These are phyloP conservation scores for Ceratobasidium sp. DNA, from an alignment of 1,284 basidiomycete species.

Conservation along the genomic window DNA sequence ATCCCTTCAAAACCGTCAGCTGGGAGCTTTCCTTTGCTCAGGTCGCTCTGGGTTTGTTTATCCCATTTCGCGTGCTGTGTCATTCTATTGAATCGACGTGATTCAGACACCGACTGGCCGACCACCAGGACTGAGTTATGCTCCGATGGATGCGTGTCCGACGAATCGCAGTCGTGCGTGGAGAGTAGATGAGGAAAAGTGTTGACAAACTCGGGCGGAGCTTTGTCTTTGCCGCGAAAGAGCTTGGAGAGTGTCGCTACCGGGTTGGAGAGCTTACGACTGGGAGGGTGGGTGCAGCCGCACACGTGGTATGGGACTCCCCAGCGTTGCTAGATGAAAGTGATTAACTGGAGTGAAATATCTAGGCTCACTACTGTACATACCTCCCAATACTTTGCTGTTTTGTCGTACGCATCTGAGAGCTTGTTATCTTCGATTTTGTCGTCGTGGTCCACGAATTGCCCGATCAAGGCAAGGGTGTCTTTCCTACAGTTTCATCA, in stretches of 20 bases:
- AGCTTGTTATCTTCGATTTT: constrained; percentile 49
- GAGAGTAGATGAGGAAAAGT: constrained; percentile 45
- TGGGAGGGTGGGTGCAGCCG: constrained; percentile 44
- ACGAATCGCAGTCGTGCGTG: constrained; percentile 44
- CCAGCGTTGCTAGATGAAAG: constrained; percentile 19
- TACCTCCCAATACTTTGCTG: constrained; percentile 49
- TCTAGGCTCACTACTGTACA: neutral
- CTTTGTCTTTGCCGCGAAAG: constrained; percentile 36
- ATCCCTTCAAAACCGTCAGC: constrained; percentile 26
- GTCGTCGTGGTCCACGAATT: constrained; percentile 51
- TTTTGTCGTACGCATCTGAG: constrained; percentile 48
- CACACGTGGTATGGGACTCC: constrained; percentile 30
- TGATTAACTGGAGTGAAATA: neutral
- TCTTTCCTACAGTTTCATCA: constrained; percentile 6
- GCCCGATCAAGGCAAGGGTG: constrained; percentile 40
- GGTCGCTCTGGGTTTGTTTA: neutral
- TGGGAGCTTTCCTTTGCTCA: constrained; percentile 18
- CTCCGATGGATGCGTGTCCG: constrained; percentile 49
- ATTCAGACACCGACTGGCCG: constrained; percentile 21
- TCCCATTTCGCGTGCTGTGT: constrained; percentile 19
- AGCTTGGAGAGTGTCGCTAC: constrained; percentile 1
- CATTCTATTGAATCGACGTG: neutral
- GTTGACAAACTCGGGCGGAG: constrained; percentile 32
- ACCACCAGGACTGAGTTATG: constrained; percentile 47
- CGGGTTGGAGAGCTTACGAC: constrained; percentile 25